Evolutionary conservation across 768 basidiomycete species (phyloP).

Genomic region (Kwoniella bestiolae): DNA sequence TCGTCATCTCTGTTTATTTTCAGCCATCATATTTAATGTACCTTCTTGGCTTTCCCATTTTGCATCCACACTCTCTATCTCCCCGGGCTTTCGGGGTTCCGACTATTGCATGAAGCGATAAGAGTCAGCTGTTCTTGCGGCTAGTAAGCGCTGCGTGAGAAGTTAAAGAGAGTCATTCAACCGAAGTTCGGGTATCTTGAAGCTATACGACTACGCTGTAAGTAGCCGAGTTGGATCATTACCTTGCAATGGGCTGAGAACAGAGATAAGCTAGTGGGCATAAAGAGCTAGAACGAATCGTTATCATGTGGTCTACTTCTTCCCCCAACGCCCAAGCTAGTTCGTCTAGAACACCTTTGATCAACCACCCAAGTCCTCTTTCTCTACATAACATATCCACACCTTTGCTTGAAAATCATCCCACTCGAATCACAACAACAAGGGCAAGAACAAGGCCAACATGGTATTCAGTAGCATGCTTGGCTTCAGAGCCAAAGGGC

Average conservation of each 20-base stretch:
- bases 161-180: background rate
- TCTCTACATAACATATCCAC: background rate
- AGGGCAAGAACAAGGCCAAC: background rate
- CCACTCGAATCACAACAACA: background rate
- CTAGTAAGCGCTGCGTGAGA: background rate
- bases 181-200: constrained; percentile 2
- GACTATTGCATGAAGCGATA: too few species aligned
- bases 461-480: constrained; percentile 23
- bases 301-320: constrained; percentile 3
- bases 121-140: too few species aligned
- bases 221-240: constrained; percentile 2
- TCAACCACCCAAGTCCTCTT: background rate
- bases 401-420: background rate
- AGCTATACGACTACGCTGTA: background rate
- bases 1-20: background rate
- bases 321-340: constrained; percentile 5
- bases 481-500: constrained; percentile 18
- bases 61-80: background rate
- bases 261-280: background rate
- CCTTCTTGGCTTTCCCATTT: background rate
- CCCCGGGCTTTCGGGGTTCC: too few species aligned
- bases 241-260: background rate
- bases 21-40: background rate
- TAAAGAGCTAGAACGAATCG: background rate
- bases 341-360: background rate